Base-by-base conservation (phyloP, 352 stramenopile species). In the Pilasporangium apinafurcum region DNA sequence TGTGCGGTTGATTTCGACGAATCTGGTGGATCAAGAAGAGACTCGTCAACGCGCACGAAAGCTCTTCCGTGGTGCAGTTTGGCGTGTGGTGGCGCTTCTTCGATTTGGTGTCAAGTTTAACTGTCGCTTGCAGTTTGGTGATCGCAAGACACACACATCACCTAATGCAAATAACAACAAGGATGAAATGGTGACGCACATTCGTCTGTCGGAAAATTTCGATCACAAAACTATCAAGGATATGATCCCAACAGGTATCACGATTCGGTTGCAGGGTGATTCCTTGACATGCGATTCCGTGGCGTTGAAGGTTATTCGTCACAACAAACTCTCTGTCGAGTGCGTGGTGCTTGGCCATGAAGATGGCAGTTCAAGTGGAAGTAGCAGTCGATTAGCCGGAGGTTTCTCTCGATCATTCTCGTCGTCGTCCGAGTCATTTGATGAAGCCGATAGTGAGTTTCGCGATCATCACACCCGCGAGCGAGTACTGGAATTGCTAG, bases 161-260 rank as follows among this genome's bases (percentile, higher is more conserved):
- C 37, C 44, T 8, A 22, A 44, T 13, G n/a, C 18, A 1, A 46
- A 52, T 4, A 58, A 51, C 16, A 42, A 76, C 5, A 62, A 74
- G 25, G 68, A 80, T 12, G 52, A 65, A 21, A 53, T 81, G 13
- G 69, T 84, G 0, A 85, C 80, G 20, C 79, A 90, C 40, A 94
- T 94, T 33, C 75, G 75, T 1, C 45, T 94, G 22, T 94, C 80
- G 2, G 80, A 94, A 52, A 91, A 94, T 46, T 94, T 94, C 49
- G 80, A 94, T 44, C 82, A 94, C 72, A 86, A 89, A 51, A 88
- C 77, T 7, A 94, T 94, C 52, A 94, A 94, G 44, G 80, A 87
- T 39, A 90, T 94, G 75, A 86, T 94, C 41, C 82, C 82, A 3
- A 89, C 76, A 17, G 82, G 82, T 13, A 92, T 94, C 36, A 91